phyloP scores from a whole-genome alignment of 352 stramenopile genomes.

The Saprolegnia parasitica region DNA sequence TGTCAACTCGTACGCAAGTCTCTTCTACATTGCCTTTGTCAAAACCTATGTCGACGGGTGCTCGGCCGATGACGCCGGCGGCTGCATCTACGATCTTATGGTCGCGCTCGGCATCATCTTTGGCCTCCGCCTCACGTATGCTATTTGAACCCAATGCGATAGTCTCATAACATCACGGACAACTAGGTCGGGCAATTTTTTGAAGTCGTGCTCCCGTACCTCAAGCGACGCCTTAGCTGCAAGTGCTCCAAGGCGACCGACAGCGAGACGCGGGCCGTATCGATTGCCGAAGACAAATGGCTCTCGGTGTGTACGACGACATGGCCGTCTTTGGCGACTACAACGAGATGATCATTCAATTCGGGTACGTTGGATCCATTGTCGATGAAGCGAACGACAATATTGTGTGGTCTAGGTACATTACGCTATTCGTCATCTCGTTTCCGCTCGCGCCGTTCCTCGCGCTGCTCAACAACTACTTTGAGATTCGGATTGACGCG shows the following conservation, averaged over 20 bases:
- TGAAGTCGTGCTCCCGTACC: constrained; percentile 62
- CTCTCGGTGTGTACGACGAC: constrained; percentile 60
- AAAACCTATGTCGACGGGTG: constrained; percentile 45
- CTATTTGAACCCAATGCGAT: no score
- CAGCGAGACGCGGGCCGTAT: constrained; percentile 35
- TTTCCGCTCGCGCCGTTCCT: constrained; percentile 89
- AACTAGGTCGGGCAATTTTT: constrained; percentile 66
- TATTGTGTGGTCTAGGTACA: constrained; percentile 23
- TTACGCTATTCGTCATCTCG: constrained; percentile 90
- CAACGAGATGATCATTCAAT: constrained; percentile 87
- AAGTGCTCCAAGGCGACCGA: constrained; percentile 32
- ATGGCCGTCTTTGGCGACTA: constrained; percentile 81
- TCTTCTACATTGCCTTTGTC: constrained; percentile 86
- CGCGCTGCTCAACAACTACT: constrained; percentile 87
- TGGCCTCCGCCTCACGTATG: constrained; percentile 47
- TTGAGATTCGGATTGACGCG: constrained; percentile 89
- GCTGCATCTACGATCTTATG: constrained; percentile 75
- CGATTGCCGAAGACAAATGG: constrained; percentile 58
- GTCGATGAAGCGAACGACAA: not conserved
- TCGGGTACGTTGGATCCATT: constrained; percentile 36
- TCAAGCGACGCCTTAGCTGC: constrained; percentile 51
- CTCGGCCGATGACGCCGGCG: constrained; percentile 40
- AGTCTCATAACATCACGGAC: no score
- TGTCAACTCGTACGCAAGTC: constrained; percentile 74
- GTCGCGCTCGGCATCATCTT: constrained; percentile 77